Percentiles rank a stretch among this genome's conserved stretches.
Evolutionary conservation across 805 yeast species (phyloP).

Genomic region (Wickerhamiella occidentalis): DNA sequence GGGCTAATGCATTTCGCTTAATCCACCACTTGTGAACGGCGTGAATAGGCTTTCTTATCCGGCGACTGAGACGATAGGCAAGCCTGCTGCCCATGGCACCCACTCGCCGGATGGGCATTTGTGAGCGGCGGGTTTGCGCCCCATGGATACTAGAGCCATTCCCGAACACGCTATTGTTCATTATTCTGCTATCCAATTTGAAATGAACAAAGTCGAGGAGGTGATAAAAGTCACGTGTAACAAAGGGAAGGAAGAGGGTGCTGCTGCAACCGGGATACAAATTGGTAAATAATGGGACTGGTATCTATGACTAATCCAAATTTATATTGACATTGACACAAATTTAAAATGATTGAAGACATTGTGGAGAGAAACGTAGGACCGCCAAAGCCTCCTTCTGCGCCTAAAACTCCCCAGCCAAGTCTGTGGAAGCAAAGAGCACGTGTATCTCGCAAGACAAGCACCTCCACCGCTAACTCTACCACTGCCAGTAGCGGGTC

Average conservation of each 20-base stretch:
- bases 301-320: not conserved
- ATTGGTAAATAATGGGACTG: not conserved
- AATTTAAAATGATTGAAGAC: slow-evolving; percentile 14
- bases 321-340: not conserved
- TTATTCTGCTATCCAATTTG: not conserved
- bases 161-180: not conserved
- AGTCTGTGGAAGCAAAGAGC: not conserved
- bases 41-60: not conserved
- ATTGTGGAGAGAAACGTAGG: slow-evolving; percentile 20
- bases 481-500: not conserved
- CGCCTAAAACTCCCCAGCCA: not conserved
- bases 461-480: not conserved
- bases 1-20: slow-evolving; percentile 27
- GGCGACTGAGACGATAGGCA: not conserved
- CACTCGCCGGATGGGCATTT: not conserved
- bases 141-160: not conserved
- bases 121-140: slow-evolving; percentile 2
- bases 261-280: not conserved
- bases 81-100: not conserved
- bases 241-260: not conserved
- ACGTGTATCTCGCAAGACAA: not conserved
- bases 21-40: slow-evolving; percentile 15
- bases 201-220: not conserved
- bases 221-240: not conserved
- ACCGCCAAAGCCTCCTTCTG: slow-evolving; percentile 13